Percentiles rank a stretch among this genome's conserved stretches.
Evolutionary conservation across 2,329 filamentous ascomycete species (phyloP).

Genomic region (Fusarium anguioides): DNA sequence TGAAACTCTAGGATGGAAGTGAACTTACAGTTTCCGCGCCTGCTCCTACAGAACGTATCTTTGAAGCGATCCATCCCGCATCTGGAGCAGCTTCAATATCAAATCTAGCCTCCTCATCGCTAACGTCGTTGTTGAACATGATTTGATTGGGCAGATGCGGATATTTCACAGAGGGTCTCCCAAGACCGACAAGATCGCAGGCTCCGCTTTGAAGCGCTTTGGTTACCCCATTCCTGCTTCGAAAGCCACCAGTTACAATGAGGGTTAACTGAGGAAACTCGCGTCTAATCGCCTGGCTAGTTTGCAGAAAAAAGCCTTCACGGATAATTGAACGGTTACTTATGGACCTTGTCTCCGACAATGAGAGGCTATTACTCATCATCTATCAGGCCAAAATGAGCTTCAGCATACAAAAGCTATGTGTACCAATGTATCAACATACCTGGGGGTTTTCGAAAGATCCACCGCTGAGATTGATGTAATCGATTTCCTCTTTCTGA

Average conservation of each 20-base stretch:
- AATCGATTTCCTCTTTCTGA: not conserved
- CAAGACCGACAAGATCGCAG: not conserved
- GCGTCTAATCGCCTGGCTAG: not conserved
- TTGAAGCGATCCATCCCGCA: not conserved
- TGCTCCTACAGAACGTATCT: not conserved
- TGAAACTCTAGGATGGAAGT: not conserved
- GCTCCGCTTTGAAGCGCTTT: not conserved
- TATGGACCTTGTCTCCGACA: accelerated
- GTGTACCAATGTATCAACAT: too few relatives aligned
- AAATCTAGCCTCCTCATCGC: accelerated
- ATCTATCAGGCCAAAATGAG: not conserved
- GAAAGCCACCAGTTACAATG: not conserved
- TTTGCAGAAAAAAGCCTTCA: not conserved
- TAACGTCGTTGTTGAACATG: not conserved
- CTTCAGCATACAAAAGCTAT: too few relatives aligned
- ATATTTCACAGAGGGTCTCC: not conserved
- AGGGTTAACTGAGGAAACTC: not conserved
- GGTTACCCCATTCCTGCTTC: not conserved
- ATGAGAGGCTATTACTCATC: not conserved
- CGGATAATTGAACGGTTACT: accelerated
- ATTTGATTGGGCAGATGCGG: not conserved
- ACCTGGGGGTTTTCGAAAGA: not conserved
- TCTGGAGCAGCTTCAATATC: not conserved
- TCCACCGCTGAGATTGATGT: not conserved
- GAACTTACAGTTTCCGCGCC: not conserved